Evolutionary conservation across 148 eudicot genomes (phyloP).

Genomic region (Amaranthus cruentus): DNA sequence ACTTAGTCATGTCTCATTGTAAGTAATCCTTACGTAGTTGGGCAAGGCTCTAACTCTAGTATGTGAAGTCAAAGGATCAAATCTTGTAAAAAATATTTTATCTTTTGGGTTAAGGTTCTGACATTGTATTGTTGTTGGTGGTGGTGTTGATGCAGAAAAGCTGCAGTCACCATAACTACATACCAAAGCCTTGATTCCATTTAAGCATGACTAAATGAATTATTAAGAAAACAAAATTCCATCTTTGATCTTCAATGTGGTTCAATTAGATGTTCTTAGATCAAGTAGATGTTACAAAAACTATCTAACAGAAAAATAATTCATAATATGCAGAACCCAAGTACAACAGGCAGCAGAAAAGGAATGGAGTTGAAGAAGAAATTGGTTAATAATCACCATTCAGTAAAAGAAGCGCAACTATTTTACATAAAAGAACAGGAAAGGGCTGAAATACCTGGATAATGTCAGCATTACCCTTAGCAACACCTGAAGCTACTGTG

Average conservation of each 20-base stretch:
- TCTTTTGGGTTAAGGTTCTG: no score
- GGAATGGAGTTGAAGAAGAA: not conserved
- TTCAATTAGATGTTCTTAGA: not conserved
- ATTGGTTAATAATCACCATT: not conserved
- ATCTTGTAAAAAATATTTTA: no score
- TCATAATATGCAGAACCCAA: not conserved
- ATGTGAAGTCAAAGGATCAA: no score
- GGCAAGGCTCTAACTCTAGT: no score
- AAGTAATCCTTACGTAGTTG: no score
- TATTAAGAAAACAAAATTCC: not conserved
- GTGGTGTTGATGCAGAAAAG: no score
- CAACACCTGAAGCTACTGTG: conserved; percentile 99
- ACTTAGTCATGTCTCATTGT: no score
- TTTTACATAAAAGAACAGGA: not conserved
- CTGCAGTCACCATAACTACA: no score
- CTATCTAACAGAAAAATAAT: not conserved
- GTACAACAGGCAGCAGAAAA: not conserved
- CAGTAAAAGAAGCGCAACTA: not conserved
- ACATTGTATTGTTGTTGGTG: no score
- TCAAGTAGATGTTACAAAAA: not conserved
- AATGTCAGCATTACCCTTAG: conserved; percentile 97
- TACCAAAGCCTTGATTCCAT: not conserved
- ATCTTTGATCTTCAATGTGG: not conserved
- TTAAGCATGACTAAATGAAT: not conserved
- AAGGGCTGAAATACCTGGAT: conserved; percentile 60